These are phyloP conservation scores for Sarcodon sp. DNA, from an alignment of 768 basidiomycete species.

Conservation along the genomic window DNA sequence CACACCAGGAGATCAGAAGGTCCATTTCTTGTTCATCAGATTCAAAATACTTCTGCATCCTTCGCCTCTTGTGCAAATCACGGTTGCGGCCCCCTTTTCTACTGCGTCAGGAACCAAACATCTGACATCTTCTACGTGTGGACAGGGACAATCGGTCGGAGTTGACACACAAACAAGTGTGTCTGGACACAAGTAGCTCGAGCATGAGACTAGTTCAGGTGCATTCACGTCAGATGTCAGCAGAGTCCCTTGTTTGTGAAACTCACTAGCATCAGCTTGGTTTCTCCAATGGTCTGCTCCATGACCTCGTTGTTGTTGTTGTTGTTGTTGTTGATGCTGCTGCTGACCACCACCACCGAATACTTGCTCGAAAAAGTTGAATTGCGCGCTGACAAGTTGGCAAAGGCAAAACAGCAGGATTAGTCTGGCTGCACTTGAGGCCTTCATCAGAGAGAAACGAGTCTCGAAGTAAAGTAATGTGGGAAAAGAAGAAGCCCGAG, in stretches of 20 bases:
- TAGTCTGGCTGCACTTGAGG: too few relatives aligned
- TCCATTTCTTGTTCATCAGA: background rate
- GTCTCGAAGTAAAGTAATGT: too few relatives aligned
- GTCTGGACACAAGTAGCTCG: conserved; percentile 62
- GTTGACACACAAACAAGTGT: conserved; percentile 57
- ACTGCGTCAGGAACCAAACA: conserved; percentile 58
- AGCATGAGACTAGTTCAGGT: conserved; percentile 43
- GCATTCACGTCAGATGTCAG: background rate
- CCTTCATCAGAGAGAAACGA: too few relatives aligned
- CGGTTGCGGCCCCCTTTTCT: conserved; percentile 40
- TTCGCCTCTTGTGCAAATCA: conserved; percentile 56
- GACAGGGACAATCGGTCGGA: conserved; percentile 68
- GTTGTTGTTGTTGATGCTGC: conserved; percentile 45
- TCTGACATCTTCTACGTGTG: conserved; percentile 62
- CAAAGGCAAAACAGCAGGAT: conserved; percentile 23
- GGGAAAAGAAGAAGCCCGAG: too few relatives aligned
- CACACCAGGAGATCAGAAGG: too few relatives aligned
- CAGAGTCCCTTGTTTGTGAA: background rate
- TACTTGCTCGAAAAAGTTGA: conserved; percentile 71
- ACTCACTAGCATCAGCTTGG: conserved; percentile 51
- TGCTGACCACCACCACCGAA: conserved; percentile 38
- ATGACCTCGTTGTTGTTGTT: conserved; percentile 32
- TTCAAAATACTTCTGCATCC: background rate
- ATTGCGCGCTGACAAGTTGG: conserved; percentile 43
- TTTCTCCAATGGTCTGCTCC: conserved; percentile 42